Conservation (phyloP, 2,329 filamentous ascomycete species). For the Tolypocladium ovalisporum region DNA sequence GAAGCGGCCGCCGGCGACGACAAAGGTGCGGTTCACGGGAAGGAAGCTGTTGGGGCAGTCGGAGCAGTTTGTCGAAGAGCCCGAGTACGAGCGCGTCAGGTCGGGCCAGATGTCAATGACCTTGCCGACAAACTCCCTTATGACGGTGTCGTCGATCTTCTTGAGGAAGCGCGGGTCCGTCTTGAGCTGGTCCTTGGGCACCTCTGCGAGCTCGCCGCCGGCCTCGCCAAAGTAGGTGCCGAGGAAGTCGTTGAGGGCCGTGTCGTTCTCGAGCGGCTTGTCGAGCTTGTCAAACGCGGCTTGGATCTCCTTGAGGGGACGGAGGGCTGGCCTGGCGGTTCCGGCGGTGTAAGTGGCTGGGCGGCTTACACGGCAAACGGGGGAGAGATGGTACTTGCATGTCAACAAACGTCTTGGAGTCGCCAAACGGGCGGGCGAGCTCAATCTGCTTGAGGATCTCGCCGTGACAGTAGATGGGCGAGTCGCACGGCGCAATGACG, state of each 20-base stretch:
- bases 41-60: conserved; percentile 56
- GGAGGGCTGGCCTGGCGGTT: conserved; percentile 43
- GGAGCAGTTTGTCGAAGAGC: conserved; percentile 39
- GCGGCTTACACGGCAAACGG: background rate
- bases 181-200: conserved; percentile 37
- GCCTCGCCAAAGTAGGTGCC: conserved; percentile 51
- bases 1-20: conserved; percentile 62
- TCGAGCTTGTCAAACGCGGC: conserved; percentile 47
- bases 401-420: conserved; percentile 64
- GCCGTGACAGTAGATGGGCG: conserved; percentile 56
- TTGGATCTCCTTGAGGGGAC: conserved; percentile 47
- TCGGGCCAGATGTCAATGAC: conserved; percentile 63
- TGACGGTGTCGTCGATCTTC: conserved; percentile 43
- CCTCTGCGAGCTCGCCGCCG: conserved; percentile 48
- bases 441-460: conserved; percentile 52
- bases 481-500: conserved; percentile 54
- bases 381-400: conserved; percentile 33
- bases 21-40: conserved; percentile 55
- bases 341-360: background rate
- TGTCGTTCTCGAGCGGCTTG: conserved; percentile 52
- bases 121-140: conserved; percentile 49
- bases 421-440: conserved; percentile 50
- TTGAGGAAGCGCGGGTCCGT: conserved; percentile 48
- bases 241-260: conserved; percentile 51
- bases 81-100: conserved; percentile 48